Evolutionary conservation across 2,329 filamentous ascomycete species (phyloP).

Genomic region (Diaporthe destruens): DNA sequence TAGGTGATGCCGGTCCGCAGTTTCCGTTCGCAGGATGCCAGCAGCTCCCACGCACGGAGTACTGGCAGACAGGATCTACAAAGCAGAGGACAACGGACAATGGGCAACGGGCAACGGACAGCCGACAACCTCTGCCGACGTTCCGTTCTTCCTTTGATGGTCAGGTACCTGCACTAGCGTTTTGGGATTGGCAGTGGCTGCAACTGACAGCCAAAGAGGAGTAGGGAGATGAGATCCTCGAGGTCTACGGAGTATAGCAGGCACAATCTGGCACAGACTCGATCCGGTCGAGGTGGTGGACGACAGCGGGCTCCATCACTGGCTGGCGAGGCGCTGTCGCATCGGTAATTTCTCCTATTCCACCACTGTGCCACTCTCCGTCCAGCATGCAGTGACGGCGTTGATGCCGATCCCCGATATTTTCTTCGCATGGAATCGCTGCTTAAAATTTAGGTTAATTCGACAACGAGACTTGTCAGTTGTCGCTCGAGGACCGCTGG

Average conservation of each 20-base stretch:
- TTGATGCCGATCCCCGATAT: constrained; percentile 17
- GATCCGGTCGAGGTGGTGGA: constrained; percentile 3
- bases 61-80: not conserved
- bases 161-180: constrained; percentile 17
- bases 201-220: not conserved
- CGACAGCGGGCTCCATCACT: not conserved
- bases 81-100: not conserved
- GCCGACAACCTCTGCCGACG: not conserved
- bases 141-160: constrained; percentile 4
- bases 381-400: constrained; percentile 19
- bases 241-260: not conserved
- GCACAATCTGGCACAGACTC: not conserved
- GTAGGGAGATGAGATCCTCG: not conserved
- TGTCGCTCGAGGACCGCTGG: not conserved
- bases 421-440: not conserved
- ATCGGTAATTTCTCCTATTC: not conserved
- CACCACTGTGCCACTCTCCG: not conserved
- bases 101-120: not conserved
- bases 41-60: not conserved
- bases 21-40: not conserved
- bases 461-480: not conserved
- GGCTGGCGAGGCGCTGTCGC: constrained; percentile 1
- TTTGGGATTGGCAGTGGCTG: constrained; percentile 10
- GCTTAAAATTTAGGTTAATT: constrained; percentile 32
- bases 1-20: not conserved